Base-by-base conservation (phyloP, 768 basidiomycete species). In the Dictyophora rubrovolvata region DNA sequence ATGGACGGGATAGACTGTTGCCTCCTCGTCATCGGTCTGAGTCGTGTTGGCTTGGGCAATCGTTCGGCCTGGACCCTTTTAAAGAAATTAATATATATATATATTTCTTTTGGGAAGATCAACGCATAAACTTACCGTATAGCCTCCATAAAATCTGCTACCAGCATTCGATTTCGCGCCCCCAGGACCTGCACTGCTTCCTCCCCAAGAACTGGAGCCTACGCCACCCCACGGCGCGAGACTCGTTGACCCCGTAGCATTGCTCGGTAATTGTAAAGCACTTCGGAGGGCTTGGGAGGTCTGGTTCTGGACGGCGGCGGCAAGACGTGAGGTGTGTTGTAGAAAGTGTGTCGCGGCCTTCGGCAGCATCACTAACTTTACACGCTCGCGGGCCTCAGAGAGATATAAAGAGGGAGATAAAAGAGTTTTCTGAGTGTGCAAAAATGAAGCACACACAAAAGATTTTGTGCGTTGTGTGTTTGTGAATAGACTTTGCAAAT, bases 271-370 rank as follows among this genome's bases (percentile, higher is more conserved):
- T 67, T 89, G 85, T 58, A 90, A 77, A 56, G 86, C 89, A 78
- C 86, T 91, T 60, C 88, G 76, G 68, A 90, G 74, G 0, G 86
- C 80, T 61, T 84, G 77, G 5, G 78, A 73, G 5, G 77, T 77
- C 69, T 87, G 87, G 62, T 84, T 83, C 64, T 90, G 87, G 58
- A 86, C 84, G 52, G 84, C 81, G 0, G 85, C 82, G 51, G 84
- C 89, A 16, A 85, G 87, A 66, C 89, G 84, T 14, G 84, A 79
- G 0, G 86, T 87, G 63, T 84, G 83, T 61, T 89, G 81, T 35
- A 92, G 72, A 55, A 92, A 75, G 54, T 85, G 82, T n/a, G 83
- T 85, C 33, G 87, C 84, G 73, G 87, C 84, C 71, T 89, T 89
- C 54, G 89, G 89, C 67, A 93, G 74, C 89, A 92, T 92, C 48